These are phyloP conservation scores for Hymenoscyphus fraxineus DNA, from an alignment of 2,329 filamentous ascomycete species.

Conservation along the genomic window DNA sequence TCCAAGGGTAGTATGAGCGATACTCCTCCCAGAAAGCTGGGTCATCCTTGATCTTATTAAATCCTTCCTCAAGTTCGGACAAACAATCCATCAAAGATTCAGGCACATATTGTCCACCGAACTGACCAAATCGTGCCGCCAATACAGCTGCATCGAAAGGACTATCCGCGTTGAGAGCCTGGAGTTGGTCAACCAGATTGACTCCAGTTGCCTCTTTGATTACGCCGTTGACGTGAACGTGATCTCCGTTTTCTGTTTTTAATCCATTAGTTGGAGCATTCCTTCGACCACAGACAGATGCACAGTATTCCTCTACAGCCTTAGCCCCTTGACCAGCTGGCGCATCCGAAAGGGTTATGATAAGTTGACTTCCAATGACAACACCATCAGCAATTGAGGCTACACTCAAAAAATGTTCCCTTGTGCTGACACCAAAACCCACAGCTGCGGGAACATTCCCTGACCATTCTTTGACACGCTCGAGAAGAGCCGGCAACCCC, in stretches of 20 bases:
- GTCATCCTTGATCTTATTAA: conserved; percentile 82
- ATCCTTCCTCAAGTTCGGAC: conserved; percentile 83
- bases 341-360: conserved; percentile 72
- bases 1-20: conserved; percentile 92
- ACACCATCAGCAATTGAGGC: conserved; percentile 85
- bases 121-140: conserved; percentile 87
- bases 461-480: conserved; percentile 86
- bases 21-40: conserved; percentile 96
- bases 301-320: conserved; percentile 82
- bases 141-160: conserved; percentile 50
- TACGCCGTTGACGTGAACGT: conserved; percentile 64
- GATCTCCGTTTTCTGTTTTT: conserved; percentile 59
- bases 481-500: conserved; percentile 75
- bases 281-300: conserved; percentile 61
- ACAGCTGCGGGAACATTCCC: conserved; percentile 87
- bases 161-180: conserved; percentile 59
- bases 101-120: conserved; percentile 94
- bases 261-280: conserved; percentile 34
- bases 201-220: conserved; percentile 43
- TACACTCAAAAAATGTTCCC: conserved; percentile 87
- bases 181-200: conserved; percentile 54
- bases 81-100: conserved; percentile 98
- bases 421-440: conserved; percentile 93
- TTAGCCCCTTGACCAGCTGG: conserved; percentile 62
- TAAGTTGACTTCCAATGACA: conserved; percentile 93